Evolutionary conservation across 441 rosid species (phyloP), one percentile per base, ranked within the genome.

Genomic region (Geranium incanum): DNA sequence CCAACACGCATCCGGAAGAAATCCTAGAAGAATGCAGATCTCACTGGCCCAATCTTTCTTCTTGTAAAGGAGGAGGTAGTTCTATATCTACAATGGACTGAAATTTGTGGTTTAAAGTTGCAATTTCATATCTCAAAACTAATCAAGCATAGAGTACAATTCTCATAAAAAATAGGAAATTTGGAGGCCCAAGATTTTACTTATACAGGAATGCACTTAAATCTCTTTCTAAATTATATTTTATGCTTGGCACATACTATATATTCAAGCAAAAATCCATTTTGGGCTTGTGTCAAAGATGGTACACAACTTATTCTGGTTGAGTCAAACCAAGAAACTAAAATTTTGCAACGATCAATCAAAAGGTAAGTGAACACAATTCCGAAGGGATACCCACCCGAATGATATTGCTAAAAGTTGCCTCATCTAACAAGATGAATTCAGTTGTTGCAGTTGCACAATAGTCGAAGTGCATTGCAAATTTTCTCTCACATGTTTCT

Each of bases 391-490:
- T 77, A 84, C 91, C 79, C 69, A 95, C 99, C 98, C 86, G 87
- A 83, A 91, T 81, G 72, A 95, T 84, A 79, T 78, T 83, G 85
- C 87, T 80, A 83, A 95, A 93, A 66, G 84, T 77, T 70, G 82
- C 72, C 81, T 84, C 88, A 65, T 91, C 98, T 81, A 95, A 86
- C 82, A 81, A 80, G 82, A 88, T 77, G 80, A 91, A 95, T 81
- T 86, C 94, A 76, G 82, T 81, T 83, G 87, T 88, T 50, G 96
- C 89, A 36, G 98, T 86, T 74, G 93, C 88, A 81, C 96, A 93
- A 70, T 92, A 93, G 82, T 95, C 97, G 1, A 95, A 95, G 78
- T 95, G 97, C 86, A 80, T 84, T 36, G 99, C 82, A 79, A 93
- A 86, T 82, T 84, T 87, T 83, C 94, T 87, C 88, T 84, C 84